Conservation (phyloP, 306 rosid species). For the Lupinus albus region DNA sequence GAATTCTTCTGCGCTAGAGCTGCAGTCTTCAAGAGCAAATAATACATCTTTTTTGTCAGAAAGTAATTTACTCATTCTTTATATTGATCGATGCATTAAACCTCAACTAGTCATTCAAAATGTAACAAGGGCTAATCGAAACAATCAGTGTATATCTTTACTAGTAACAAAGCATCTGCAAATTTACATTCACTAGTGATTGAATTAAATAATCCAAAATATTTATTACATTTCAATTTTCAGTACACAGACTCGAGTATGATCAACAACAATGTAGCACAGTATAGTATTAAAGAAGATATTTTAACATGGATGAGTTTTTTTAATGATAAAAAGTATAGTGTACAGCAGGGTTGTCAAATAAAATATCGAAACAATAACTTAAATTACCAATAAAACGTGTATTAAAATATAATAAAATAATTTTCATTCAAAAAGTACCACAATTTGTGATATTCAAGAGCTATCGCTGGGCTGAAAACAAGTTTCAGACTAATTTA, state of each 20-base stretch:
- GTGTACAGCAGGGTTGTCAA: neutral
- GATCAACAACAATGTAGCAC: neutral
- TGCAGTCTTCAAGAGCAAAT: conserved; percentile 67
- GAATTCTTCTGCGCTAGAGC: conserved; percentile 79
- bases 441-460: neutral
- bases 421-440: too few species aligned
- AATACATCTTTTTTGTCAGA: conserved; percentile 24
- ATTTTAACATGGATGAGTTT: neutral
- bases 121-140: conserved; percentile 6
- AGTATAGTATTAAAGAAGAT: neutral
- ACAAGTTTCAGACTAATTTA: neutral
- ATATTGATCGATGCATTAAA: conserved; percentile 23
- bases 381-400: neutral
- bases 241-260: neutral
- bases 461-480: neutral
- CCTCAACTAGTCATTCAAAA: conserved; percentile 29
- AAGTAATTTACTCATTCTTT: neutral
- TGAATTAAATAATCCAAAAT: neutral
- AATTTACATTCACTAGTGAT: conserved; percentile 1
- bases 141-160: conserved; percentile 9
- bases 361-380: conserved; percentile 9
- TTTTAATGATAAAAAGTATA: neutral
- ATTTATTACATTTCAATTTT: neutral
- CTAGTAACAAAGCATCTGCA: neutral
- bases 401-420: neutral